Evolutionary conservation across 345 rosid species (phyloP), one percentile per base, ranked within the genome.

Genomic region (Eucalyptus marginata): DNA sequence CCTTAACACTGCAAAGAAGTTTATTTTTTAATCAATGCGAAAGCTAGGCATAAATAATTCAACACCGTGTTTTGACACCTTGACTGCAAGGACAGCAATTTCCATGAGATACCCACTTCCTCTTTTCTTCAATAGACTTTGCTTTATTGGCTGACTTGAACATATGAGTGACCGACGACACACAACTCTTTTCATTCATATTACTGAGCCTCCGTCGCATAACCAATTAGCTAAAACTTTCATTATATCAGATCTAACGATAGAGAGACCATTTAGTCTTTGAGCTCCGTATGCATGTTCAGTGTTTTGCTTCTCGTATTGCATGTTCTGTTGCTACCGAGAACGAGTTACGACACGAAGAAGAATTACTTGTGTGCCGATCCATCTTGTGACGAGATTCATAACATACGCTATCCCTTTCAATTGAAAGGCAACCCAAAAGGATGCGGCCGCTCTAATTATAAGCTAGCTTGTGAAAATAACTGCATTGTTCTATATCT

Each of bases 401-500:
- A 0, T 18, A 2, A 68, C 2, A 68, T 68, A 68, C 1, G 2
- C 4, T 68, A 68, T 68, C 44, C 13, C 0, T 68, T 33, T 68
- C 7, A 7, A 68, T 68, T 68, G 80, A 68, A 68, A 68, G 12
- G 1, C 0, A 2, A 68, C 4, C 2, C 13, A 0, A 33, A 33
- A 9, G 0, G 2, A 1, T 33, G 7, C 1, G 25, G 7, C 13
- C 13, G 0, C 7, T 33, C 1, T 3, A 1, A 16, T 12, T 15
- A 7, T 8, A 2, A 66, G 79, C 22, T 66, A 66, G 3, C 12
- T 7, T 31, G 79, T 31, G 79, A 66, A 66, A 10, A 66, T 16
- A 31, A 66, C 1, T 2, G 1, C 3, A 31, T 2, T 0, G 0
- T n/a, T 17, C 2, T 15, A 16, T 15, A 31, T 66, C 0, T 66